phyloP scores from a whole-genome alignment of 352 stramenopile genomes.

The Phytophthora idaei region DNA sequence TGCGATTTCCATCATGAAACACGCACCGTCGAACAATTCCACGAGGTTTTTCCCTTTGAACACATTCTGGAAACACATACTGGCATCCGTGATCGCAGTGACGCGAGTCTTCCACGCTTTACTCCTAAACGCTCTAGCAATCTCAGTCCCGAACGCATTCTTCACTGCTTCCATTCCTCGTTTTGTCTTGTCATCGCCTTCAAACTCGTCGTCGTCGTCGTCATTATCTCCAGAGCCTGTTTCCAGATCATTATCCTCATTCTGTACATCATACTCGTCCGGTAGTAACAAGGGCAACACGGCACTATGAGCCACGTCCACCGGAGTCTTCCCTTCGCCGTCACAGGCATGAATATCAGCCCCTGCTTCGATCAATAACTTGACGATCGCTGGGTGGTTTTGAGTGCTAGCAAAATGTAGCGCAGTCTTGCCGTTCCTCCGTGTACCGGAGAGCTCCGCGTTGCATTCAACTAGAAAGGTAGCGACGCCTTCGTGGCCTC shows the following conservation, averaged over 20 bases:
- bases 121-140: slow-evolving; percentile 53
- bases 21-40: slow-evolving; percentile 73
- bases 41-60: slow-evolving; percentile 38
- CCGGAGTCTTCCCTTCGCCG: slow-evolving; percentile 57
- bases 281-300: slow-evolving; percentile 59
- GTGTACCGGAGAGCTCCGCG: slow-evolving; percentile 65
- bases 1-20: slow-evolving; percentile 58
- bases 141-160: slow-evolving; percentile 57
- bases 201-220: slow-evolving; percentile 51
- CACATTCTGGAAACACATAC: slow-evolving; percentile 52
- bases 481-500: slow-evolving; percentile 66
- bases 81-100: slow-evolving; percentile 59
- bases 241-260: slow-evolving; percentile 36
- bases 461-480: slow-evolving; percentile 88
- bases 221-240: slow-evolving; percentile 34
- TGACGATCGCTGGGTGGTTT: slow-evolving; percentile 64
- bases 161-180: slow-evolving; percentile 31
- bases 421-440: slow-evolving; percentile 74
- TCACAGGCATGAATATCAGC: slow-evolving; percentile 72
- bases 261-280: slow-evolving; percentile 39
- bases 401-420: slow-evolving; percentile 74
- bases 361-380: slow-evolving; percentile 71
- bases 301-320: slow-evolving; percentile 60
- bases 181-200: slow-evolving; percentile 25
- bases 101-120: slow-evolving; percentile 70